These are phyloP conservation scores for Daldinia grandis DNA, from an alignment of 495 filamentous ascomycete species.

Conservation along the genomic window DNA sequence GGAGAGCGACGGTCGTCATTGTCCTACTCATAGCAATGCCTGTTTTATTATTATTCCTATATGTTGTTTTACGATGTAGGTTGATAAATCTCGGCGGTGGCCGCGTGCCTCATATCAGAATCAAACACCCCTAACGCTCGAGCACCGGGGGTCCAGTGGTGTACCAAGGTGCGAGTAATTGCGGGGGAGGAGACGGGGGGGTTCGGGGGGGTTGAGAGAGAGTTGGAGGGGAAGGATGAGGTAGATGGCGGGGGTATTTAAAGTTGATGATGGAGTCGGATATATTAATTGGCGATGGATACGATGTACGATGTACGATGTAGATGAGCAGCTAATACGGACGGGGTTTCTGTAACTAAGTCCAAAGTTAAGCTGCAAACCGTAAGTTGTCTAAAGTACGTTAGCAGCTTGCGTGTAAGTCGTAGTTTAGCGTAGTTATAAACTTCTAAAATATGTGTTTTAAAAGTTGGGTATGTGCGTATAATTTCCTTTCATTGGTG, in stretches of 20 bases:
- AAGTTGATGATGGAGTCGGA: conserved; percentile 3
- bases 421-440: not conserved
- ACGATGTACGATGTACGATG: not conserved
- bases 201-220: not conserved
- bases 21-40: conserved; percentile 35
- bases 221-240: not conserved
- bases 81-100: not conserved
- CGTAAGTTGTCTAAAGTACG: conserved; percentile 8
- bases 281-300: conserved; percentile 16
- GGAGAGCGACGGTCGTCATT: conserved; percentile 64
- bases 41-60: conserved; percentile 9
- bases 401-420: conserved; percentile 23
- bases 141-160: conserved; percentile 2
- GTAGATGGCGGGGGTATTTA: not conserved
- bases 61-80: conserved; percentile 3
- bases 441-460: not conserved
- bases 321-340: conserved; percentile 2
- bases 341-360: not conserved
- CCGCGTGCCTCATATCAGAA: conserved; percentile 29
- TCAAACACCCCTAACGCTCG: not conserved
- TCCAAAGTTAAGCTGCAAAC: conserved; percentile 12
- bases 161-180: conserved; percentile 6
- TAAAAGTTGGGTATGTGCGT: not conserved
- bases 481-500: conserved; percentile 14
- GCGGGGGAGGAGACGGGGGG: conserved; percentile 1